Evolutionary conservation across 306 rosid genomes (phyloP).

Genomic region (Rosa chinensis): DNA sequence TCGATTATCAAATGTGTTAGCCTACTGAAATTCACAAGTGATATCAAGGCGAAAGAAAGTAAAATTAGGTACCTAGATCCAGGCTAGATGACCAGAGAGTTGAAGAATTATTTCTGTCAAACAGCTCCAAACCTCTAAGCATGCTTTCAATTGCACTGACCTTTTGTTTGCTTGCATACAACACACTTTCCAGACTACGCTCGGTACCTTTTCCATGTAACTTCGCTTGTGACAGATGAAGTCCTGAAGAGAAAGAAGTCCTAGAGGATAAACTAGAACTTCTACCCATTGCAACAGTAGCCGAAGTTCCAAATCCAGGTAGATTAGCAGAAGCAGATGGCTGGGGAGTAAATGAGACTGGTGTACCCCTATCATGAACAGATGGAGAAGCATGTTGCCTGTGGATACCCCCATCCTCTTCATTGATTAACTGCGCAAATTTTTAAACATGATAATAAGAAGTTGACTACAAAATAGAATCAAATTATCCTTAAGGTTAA

Average conservation of each 20-base stretch:
- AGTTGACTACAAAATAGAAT: conserved; percentile 15
- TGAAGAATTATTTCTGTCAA: conserved; percentile 70
- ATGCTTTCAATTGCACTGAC: conserved; percentile 97
- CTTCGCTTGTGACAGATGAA: too few species aligned
- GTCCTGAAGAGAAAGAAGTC: too few species aligned
- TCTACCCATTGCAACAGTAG: conserved; percentile 98
- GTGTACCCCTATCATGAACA: conserved; percentile 79
- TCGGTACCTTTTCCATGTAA: conserved; percentile 67
- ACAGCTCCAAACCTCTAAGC: conserved; percentile 94
- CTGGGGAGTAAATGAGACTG: conserved; percentile 52
- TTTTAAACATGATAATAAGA: conserved; percentile 19
- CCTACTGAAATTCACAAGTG: conserved; percentile 19
- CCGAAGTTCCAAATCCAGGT: conserved; percentile 98
- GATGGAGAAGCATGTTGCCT: conserved; percentile 91
- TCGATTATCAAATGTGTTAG: conserved; percentile 19
- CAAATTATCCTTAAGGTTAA: conserved; percentile 29
- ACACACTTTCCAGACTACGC: conserved; percentile 89
- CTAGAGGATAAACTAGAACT: conserved; percentile 75
- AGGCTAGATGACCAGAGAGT: conserved; percentile 79
- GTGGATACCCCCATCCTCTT: conserved; percentile 96
- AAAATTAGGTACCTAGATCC: conserved; percentile 86
- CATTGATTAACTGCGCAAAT: conserved; percentile 79
- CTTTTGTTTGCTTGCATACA: conserved; percentile 96
- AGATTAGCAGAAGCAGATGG: conserved; percentile 66
- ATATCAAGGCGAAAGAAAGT: conserved; percentile 16